A percentile compares a stretch with the other conserved stretches of the same genome.
Conservation (phyloP, 257 asterid species). For the Avicennia marina region DNA sequence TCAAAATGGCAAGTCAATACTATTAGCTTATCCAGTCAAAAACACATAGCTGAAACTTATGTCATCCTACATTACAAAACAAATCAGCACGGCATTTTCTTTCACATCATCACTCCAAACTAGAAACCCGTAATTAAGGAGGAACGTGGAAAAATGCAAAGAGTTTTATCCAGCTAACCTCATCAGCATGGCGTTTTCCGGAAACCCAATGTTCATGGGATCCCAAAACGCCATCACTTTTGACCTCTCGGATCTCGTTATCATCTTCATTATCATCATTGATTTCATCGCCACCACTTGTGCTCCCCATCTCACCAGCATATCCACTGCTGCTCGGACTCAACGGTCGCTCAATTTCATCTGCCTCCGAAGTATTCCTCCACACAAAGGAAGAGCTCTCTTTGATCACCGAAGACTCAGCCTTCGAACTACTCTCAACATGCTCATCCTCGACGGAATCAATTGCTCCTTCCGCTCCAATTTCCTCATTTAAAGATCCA, state of each 20-base stretch:
- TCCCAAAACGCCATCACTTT: constrained; percentile 31
- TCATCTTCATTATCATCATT: constrained; percentile 44
- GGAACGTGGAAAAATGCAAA: not conserved
- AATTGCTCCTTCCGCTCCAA: constrained; percentile 20
- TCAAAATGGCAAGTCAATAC: not conserved
- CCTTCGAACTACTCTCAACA: constrained; percentile 19
- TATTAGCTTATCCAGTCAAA: not conserved
- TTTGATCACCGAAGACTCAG: constrained; percentile 34
- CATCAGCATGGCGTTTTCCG: constrained; percentile 75
- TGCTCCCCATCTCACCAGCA: constrained; percentile 94
- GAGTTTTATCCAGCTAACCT: constrained; percentile 40
- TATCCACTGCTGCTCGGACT: constrained; percentile 97
- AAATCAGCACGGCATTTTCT: not conserved
- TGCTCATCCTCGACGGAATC: constrained; percentile 25
- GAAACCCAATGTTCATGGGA: constrained; percentile 56
- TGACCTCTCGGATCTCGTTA: constrained; percentile 44
- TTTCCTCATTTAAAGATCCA: constrained; percentile 33
- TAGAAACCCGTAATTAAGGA: constrained; percentile 1
- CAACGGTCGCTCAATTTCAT: constrained; percentile 52
- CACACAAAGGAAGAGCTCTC: constrained; percentile 30
- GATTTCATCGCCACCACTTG: constrained; percentile 60
- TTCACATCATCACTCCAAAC: not conserved
- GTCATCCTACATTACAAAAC: not conserved
- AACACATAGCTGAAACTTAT: not conserved
- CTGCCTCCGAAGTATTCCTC: constrained; percentile 44